Evolutionary conservation across 1,284 basidiomycete species (phyloP), one percentile per base, ranked within the genome.

Genomic region (Moesziomyces parantarcticus): DNA sequence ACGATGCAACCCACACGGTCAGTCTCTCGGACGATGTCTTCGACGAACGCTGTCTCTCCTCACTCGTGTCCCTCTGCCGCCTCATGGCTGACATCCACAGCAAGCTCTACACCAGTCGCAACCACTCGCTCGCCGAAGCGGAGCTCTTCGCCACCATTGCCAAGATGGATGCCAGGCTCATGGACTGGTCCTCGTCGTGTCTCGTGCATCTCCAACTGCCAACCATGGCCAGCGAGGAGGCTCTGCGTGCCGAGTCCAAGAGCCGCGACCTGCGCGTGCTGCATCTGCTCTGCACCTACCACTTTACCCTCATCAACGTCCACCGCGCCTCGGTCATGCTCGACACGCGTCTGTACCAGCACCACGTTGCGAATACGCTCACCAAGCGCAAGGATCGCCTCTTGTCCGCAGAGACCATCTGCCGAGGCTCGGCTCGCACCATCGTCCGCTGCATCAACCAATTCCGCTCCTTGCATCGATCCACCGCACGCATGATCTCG

Each of bases 301-400:
- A 56, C 26, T 56, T 56, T 20, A 56, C 53, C 10, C 44, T 56
- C 18, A 56, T 56, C 53, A 56, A 56, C 25, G 44, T 56, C 11
- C 53, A 56, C 39, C 53, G 53, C 25, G 53, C 53, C 7, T 56
- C 53, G 8, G 45, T 56, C 23, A 56, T 56, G 53, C 46, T 56
- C 21, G 53, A 56, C 21, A 56, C 53, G 11, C 26, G 53, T 1
- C 46, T 56, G 11, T 56, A 56, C n/a, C 44, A 39, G 5, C 45
- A 56, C n/a, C 53, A 41, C 45, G 46, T 56, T 11, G 45, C 53
- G 2, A 25, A 34, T 23, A 56, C 40, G 34, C 45, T 56, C 22
- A 42, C 44, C 20, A 16, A 46, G 5, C 53, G 45, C 36, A 56
- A 48, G 3, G 53, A 56, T 20, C 44, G 53, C 21, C 44, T 55